A percentile compares a stretch with the other conserved stretches of the same genome.
phyloP scores from a whole-genome alignment of 768 basidiomycete species.

The Lactifluus volemus region DNA sequence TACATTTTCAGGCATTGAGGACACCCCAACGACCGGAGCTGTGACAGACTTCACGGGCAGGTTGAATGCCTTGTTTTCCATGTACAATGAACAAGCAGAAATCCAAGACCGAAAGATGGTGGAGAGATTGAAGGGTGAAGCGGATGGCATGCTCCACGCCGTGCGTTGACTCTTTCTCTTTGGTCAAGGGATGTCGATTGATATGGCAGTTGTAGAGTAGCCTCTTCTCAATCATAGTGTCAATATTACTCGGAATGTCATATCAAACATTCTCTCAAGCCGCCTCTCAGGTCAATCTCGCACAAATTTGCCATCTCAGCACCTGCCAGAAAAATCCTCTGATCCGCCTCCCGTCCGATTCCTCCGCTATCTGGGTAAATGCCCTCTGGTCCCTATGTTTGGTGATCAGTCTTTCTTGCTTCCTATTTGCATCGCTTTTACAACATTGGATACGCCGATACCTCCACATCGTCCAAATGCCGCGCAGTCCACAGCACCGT shows the following conservation, averaged over 20 bases:
- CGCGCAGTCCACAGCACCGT: not conserved
- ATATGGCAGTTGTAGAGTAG: not conserved
- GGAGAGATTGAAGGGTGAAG: too few relatives aligned
- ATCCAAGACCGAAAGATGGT: conserved; percentile 4
- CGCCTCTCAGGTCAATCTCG: not conserved
- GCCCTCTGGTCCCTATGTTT: not conserved
- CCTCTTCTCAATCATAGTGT: too few relatives aligned
- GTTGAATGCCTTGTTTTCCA: not conserved
- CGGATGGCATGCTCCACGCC: not conserved
- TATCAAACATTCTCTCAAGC: conserved; percentile 1
- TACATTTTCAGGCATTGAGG: too few relatives aligned
- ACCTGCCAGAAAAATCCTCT: not conserved
- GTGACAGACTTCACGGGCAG: not conserved
- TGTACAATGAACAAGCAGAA: conserved; percentile 2
- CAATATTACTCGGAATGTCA: not conserved
- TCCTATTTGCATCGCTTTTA: not conserved
- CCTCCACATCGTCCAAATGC: not conserved
- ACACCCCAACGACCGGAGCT: not conserved
- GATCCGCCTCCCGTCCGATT: too few relatives aligned
- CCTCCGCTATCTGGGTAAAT: not conserved
- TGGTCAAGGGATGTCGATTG: not conserved
- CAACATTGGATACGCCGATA: conserved; percentile 5
- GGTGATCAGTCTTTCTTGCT: not conserved
- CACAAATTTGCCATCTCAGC: not conserved
- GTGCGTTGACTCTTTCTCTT: not conserved